Evolutionary conservation across 1,284 basidiomycete genomes (phyloP).

Genomic region (Ceratobasidium sp.): DNA sequence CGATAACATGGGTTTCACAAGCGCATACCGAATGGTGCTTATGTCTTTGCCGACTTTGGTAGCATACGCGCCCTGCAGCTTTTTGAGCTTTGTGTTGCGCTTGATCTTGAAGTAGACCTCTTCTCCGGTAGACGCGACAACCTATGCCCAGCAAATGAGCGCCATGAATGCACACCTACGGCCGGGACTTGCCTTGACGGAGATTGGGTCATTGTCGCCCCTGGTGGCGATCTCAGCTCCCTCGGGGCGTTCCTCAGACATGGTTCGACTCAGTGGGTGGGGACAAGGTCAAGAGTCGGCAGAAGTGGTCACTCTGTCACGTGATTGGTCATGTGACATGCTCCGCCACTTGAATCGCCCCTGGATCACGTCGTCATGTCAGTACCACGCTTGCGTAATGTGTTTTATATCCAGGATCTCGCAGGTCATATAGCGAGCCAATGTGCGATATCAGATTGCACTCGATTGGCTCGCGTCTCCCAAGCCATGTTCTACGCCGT

Average conservation of each 20-base stretch:
- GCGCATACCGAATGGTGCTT: constrained; percentile 78
- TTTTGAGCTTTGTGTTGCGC: constrained; percentile 90
- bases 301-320: not conserved
- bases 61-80: constrained; percentile 93
- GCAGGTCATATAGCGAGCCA: not conserved
- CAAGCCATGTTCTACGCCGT: not conserved
- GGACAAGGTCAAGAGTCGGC: not conserved
- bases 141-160: constrained; percentile 55
- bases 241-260: constrained; percentile 71
- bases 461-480: not conserved
- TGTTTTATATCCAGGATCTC: not conserved
- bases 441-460: constrained; percentile 8
- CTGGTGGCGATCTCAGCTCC: constrained; percentile 55
- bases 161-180: constrained; percentile 1
- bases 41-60: constrained; percentile 93
- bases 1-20: not conserved
- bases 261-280: constrained; percentile 48
- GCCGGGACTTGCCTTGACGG: constrained; percentile 72
- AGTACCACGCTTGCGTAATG: not conserved
- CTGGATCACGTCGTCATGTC: not conserved
- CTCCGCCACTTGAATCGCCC: not conserved
- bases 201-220: constrained; percentile 75
- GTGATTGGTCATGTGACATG: too few relatives aligned
- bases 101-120: constrained; percentile 99
- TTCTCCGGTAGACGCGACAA: constrained; percentile 78